Percentiles rank a stretch among this genome's conserved stretches.
These are phyloP conservation scores for Phytopythium chamaehyphon DNA, from an alignment of 352 stramenopile species.

Conservation along the genomic window DNA sequence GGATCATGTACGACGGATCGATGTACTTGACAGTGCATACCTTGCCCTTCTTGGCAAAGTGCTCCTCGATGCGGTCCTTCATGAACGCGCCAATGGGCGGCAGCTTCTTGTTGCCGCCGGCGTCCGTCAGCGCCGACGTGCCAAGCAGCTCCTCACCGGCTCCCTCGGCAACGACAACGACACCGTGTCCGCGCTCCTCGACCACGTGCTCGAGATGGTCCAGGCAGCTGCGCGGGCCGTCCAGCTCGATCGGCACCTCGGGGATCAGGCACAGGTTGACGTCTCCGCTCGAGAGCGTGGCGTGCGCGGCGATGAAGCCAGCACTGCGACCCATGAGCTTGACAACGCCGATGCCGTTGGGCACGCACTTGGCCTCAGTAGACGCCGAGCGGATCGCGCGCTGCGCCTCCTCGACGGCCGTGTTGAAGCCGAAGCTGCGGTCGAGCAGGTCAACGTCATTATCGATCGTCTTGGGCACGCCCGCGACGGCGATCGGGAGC, in stretches of 20 bases:
- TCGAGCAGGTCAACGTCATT: conserved; percentile 99
- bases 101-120: conserved; percentile 94
- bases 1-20: conserved; percentile 96
- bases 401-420: conserved; percentile 95
- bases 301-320: conserved; percentile 97
- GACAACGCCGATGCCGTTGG: conserved; percentile 98
- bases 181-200: conserved; percentile 95
- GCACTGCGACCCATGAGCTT: conserved; percentile 98
- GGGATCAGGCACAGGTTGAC: conserved; percentile 98
- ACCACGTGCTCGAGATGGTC: conserved; percentile 90
- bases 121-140: conserved; percentile 88
- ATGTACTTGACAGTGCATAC: conserved; percentile 96
- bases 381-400: conserved; percentile 88
- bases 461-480: conserved; percentile 99
- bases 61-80: conserved; percentile 91
- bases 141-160: conserved; percentile 95
- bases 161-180: conserved; percentile 97
- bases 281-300: conserved; percentile 95
- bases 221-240: conserved; percentile 89
- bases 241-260: conserved; percentile 95
- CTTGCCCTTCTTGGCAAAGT: conserved; percentile 91
- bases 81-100: conserved; percentile 96
- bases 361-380: conserved; percentile 94
- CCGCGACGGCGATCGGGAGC: conserved; percentile 92
- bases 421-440: conserved; percentile 97